Evolutionary conservation across 1,284 basidiomycete genomes (phyloP).

Genomic region (Leccinum fallax): DNA sequence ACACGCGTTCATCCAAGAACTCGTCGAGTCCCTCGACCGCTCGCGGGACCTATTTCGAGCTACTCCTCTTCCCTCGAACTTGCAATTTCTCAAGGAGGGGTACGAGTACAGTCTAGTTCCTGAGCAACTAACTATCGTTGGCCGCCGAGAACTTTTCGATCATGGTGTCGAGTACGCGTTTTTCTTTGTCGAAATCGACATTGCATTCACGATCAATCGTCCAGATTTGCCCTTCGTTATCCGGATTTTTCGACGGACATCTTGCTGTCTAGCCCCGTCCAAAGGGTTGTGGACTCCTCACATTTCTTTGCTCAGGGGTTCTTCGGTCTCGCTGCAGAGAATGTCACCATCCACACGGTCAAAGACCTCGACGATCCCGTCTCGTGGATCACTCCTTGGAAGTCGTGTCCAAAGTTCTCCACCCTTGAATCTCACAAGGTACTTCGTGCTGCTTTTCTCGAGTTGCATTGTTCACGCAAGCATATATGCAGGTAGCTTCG

Average conservation of each 20-base stretch:
- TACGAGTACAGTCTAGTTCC: conserved; percentile 42
- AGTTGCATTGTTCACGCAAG: background rate
- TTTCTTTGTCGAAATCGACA: background rate
- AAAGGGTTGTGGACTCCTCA: conserved; percentile 47
- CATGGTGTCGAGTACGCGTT: conserved; percentile 43
- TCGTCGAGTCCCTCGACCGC: conserved; percentile 39
- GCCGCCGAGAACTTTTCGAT: conserved; percentile 44
- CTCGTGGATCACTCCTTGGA: conserved; percentile 48
- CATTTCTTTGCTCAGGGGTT: conserved; percentile 49
- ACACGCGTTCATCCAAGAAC: conserved; percentile 39
- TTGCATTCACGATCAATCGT: background rate
- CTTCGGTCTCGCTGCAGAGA: conserved; percentile 37
- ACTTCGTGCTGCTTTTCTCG: background rate
- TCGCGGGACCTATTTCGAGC: conserved; percentile 33
- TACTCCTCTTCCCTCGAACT: conserved; percentile 36
- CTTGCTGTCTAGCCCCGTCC: conserved; percentile 46
- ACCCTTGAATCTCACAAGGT: conserved; percentile 11
- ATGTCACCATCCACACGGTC: conserved; percentile 39
- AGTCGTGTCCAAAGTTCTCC: conserved; percentile 36
- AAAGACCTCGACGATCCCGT: conserved; percentile 42
- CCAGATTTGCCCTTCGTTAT: conserved; percentile 25
- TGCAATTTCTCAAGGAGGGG: conserved; percentile 45
- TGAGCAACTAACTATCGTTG: conserved; percentile 45
- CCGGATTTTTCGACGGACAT: conserved; percentile 33
- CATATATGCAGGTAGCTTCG: conserved; percentile 29